These are phyloP conservation scores for Starmerella bacillaris DNA, from an alignment of 805 yeast species.

Conservation along the genomic window DNA sequence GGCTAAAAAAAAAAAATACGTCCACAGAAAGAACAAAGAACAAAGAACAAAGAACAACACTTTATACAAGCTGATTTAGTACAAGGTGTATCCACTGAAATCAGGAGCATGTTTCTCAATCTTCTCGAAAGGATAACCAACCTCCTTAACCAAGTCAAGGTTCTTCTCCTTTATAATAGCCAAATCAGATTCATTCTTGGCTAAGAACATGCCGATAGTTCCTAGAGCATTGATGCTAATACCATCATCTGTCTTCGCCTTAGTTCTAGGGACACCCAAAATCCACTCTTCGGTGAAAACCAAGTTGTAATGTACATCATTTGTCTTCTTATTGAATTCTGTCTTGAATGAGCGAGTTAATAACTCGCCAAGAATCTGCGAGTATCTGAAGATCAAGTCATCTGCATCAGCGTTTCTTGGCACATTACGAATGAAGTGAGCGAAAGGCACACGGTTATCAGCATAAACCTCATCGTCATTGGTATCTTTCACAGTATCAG, in stretches of 20 bases:
- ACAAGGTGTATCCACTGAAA: conserved; percentile 14
- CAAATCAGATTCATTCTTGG: conserved; percentile 40
- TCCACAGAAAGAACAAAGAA: too few species aligned
- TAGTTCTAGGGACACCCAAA: conserved; percentile 64
- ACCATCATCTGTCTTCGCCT: conserved; percentile 19
- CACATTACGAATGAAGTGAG: conserved; percentile 63
- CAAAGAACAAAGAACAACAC: too few species aligned
- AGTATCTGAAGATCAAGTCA: conserved; percentile 40
- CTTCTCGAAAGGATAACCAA: conserved; percentile 16
- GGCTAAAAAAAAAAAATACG: too few species aligned
- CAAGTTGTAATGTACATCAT: conserved; percentile 53
- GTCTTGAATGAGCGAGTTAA: conserved; percentile 50
- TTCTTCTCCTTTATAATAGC: conserved; percentile 8
- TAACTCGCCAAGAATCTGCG: conserved; percentile 29
- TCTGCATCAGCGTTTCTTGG: conserved; percentile 27
- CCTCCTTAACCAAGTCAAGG: conserved; percentile 12
- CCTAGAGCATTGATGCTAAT: conserved; percentile 70
- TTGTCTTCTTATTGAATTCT: conserved; percentile 24
- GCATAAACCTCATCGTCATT: conserved; percentile 18
- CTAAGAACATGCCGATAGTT: conserved; percentile 56
- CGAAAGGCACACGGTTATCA: conserved; percentile 47
- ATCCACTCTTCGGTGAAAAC: conserved; percentile 69
- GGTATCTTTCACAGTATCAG: conserved; percentile 32
- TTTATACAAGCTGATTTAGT: conserved; percentile 5
- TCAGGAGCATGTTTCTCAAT: conserved; percentile 12